phyloP scores from a whole-genome alignment of 768 basidiomycete genomes.

The Boletus rubroflammeus region DNA sequence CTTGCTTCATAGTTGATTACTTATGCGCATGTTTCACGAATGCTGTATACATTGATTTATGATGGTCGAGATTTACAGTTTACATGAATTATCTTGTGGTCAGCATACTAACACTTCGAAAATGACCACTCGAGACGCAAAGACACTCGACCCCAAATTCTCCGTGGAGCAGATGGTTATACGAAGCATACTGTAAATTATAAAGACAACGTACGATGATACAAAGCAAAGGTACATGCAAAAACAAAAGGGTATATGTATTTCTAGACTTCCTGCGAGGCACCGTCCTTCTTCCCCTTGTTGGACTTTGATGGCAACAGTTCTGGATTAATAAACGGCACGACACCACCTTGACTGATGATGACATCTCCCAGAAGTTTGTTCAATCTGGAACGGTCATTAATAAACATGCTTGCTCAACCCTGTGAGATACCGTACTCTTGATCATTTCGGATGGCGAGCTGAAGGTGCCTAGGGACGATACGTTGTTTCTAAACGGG shows the following conservation, averaged over 20 bases:
- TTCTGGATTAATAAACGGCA: slow-evolving; percentile 58
- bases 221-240: slow-evolving; percentile 18
- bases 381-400: slow-evolving; percentile 39
- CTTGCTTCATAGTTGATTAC: neutral
- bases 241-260: neutral
- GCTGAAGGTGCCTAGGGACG: slow-evolving; percentile 72
- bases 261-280: slow-evolving; percentile 48
- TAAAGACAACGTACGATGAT: slow-evolving; percentile 19
- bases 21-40: neutral
- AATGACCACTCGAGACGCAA: neutral
- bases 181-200: slow-evolving; percentile 32
- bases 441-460: slow-evolving; percentile 75
- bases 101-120: neutral
- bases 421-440: slow-evolving; percentile 41
- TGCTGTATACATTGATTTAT: neutral
- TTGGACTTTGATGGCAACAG: slow-evolving; percentile 42
- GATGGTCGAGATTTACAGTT: neutral
- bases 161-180: slow-evolving; percentile 13
- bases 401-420: neutral
- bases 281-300: slow-evolving; percentile 49
- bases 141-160: neutral
- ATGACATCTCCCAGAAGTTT: slow-evolving; percentile 58
- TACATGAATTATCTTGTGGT: neutral
- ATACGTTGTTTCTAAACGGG: slow-evolving; percentile 61
- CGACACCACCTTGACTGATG: slow-evolving; percentile 77